Evolutionary conservation across 2,329 filamentous ascomycete species (phyloP), one percentile per base, ranked within the genome.

Genomic region (Westerdykella aurantiaca): DNA sequence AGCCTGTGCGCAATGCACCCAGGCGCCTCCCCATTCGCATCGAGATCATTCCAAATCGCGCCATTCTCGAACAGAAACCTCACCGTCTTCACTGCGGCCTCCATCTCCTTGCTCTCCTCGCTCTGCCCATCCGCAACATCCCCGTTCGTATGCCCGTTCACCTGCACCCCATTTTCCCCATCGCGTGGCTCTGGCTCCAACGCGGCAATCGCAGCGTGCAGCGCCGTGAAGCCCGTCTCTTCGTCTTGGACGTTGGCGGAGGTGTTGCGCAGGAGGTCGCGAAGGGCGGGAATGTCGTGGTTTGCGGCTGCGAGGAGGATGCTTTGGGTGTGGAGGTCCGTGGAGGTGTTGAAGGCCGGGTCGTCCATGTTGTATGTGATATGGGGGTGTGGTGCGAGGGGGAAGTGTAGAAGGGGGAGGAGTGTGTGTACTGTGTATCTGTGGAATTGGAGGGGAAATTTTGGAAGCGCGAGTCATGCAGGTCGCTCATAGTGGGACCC

Each of bases 31-130:
- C 88, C 79, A 55, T 87, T 84, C 53, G 75, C 71, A 66, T 97
- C 88, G 44, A 97, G 74, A 64, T 96, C 90, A 70, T 98, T 98
- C 93, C 93, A 98, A 55, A 97, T 96, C 10, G 88, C 93, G 25
- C 93, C 93, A 55, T 86, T 85, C 59, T 90, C 78, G 47, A 97
- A 81, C 6, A 97, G 76, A 60, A 93, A 79, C 53, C 80, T 78
- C 4, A 96, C 72, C 0, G 84, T 83, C 41, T 82, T 79, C 43
- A 78, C 76, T 2, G 79, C 78, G 38, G 82, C 78, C 25, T 85
- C 61, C n/a, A 63, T 44, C 16, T 64, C 61, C 11, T 69, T 56
- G 22, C 57, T 57, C 23, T 66, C 62, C 14, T 60, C 61, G 25
- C 62, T 55, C 14, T 53, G 48, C n/a, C 50, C 57, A 11, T 49